Evolutionary conservation across 345 rosid genomes (phyloP), one percentile per base, ranked within the genome.

Genomic region (Geranium brycei): DNA sequence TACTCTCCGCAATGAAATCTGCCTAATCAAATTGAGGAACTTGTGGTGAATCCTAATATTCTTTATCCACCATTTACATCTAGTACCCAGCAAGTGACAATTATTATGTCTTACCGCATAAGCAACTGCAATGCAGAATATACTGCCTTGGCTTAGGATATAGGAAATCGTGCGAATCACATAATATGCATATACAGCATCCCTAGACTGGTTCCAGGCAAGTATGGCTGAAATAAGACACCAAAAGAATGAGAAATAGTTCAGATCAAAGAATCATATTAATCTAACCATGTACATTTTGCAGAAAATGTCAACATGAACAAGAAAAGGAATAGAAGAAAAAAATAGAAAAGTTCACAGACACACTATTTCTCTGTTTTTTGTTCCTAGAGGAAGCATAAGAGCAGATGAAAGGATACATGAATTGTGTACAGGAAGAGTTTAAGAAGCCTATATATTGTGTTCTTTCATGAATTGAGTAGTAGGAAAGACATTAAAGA

Each of bases 71-170:
- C 53, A 8, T 47, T 47, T 13, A 47, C 15, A 13, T 47, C 11
- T 38, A 38, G 47, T 5, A 38, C 47, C 47, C 47, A 38, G 1
- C 53, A 15, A 30, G 31, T 17, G 60, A 3, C 0, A 61, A 51
- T 7, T 35, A 4, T 35, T 35, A 35, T 4, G 7, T 32, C 79
- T 71, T 80, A 82, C 87, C 68, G 76, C 80, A 67, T 79, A 82
- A 41, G 84, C 82, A 66, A 82, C 76, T 2, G 82, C 72, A 64
- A 82, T 72, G 78, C 84, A 80, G 77, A 80, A 80, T 62, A 83
- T 73, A 66, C 82, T 83, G 67, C 87, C 87, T 68, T 83, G 87
- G 65, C 84, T 78, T 63, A 80, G 57, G 69, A 83, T 80, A 66
- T 68, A 76, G 4, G 87, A 78, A 64, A 83, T 55, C 10, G 87